Base-by-base conservation (phyloP, 2,329 filamentous ascomycete genomes). In the Colletotrichum theobromicola region DNA sequence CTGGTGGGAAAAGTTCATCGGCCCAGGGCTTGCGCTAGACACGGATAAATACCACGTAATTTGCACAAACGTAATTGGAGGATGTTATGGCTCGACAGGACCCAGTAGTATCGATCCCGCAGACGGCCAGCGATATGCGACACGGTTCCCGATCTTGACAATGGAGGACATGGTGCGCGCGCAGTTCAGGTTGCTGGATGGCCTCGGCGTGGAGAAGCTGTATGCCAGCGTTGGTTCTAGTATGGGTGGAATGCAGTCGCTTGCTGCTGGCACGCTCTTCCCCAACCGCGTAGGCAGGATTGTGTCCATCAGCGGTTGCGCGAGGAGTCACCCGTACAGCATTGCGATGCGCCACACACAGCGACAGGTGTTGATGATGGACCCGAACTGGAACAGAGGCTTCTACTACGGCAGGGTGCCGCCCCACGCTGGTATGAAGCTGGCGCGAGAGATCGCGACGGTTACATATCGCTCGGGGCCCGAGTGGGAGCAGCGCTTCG, bases 1-100 rank as follows among this genome's bases (percentile, higher is more conserved):
- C 5, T 99, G 97, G 97, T 99, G 97, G 97, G 97, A 99, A 85
- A 96, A 94, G 83, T 99, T 99, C 83, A 98, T 99, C 80, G 97
- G 97, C 0, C 94, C 96, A 0, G 95, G 94, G 1, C 90, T 90
- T 24, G 94, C 95, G 13, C 86, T 99, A 12, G 95, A 99, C 83
- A 99, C 97, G 2, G 87, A 96, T 84, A 96, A 95, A 82, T 98
- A 97, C 87, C 95, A 95, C 81, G 87, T 99, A 75, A 95, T 99
- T 75, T 99, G 97, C 86, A 98, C 97, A 12, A 99, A 99, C 82
- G 96, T 98, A 61, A 90, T 99, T 42, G 97, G 97, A 66, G 95
- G 97, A 7, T 99, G 97, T 85, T 98, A 97, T 83, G 97, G 97
- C 37, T 98, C 95, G 42, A 99, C 97, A 0, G 97, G 97, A 0